phyloP scores from a whole-genome alignment of 768 basidiomycete species.

The Lactifluus echinatus region DNA sequence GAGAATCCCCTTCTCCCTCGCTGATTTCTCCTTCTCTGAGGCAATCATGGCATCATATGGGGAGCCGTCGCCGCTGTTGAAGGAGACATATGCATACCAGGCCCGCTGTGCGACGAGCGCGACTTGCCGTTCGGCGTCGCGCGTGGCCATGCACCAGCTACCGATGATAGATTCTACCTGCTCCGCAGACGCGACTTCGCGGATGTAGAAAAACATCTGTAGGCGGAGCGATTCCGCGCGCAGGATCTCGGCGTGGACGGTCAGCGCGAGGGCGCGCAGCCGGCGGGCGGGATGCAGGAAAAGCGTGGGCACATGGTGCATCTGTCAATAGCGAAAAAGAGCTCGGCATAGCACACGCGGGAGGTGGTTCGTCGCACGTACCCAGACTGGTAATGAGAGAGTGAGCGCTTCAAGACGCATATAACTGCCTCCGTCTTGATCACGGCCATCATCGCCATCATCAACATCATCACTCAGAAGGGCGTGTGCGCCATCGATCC shows the following conservation, averaged over 20 bases:
- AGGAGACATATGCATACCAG: conserved; percentile 39
- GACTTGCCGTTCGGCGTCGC: conserved; percentile 65
- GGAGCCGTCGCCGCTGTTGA: conserved; percentile 5
- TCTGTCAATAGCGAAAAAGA: conserved; percentile 35
- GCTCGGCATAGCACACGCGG: background rate
- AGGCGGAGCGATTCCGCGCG: conserved; percentile 40
- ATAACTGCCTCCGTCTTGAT: conserved; percentile 35
- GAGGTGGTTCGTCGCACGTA: no score
- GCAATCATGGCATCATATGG: no score
- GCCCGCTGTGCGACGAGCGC: conserved; percentile 40
- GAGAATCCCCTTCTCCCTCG: conserved; percentile 23
- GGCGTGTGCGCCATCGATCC: conserved; percentile 46
- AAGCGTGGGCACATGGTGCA: conserved; percentile 79
- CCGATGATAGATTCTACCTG: conserved; percentile 55
- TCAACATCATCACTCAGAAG: background rate
- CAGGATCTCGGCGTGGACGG: conserved; percentile 58
- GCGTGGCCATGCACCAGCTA: conserved; percentile 61
- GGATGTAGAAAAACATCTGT: conserved; percentile 43
- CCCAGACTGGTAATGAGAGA: conserved; percentile 85
- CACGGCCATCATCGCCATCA: background rate
- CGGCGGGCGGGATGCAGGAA: conserved; percentile 75
- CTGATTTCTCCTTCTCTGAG: no score
- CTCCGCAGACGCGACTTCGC: conserved; percentile 38
- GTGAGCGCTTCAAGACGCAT: conserved; percentile 34
- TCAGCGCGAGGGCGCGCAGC: conserved; percentile 51